A percentile compares a stretch with the other conserved stretches of the same genome.
These are phyloP conservation scores for Macrophomina pseudophaseolina DNA, from an alignment of 2,329 filamentous ascomycete genomes.

Conservation along the genomic window DNA sequence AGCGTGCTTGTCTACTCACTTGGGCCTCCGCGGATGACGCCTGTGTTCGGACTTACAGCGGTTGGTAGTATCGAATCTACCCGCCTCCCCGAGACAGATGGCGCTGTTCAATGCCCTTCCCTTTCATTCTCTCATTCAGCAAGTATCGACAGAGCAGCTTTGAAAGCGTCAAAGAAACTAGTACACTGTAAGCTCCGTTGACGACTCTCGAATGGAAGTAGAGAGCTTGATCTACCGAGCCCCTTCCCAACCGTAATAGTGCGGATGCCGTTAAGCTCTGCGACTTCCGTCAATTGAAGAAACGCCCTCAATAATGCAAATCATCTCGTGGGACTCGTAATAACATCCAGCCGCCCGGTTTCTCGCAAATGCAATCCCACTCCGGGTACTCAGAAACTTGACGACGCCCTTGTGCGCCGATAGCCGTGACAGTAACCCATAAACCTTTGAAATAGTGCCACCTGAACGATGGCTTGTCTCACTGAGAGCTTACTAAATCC, in stretches of 20 bases:
- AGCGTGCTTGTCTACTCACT: neutral
- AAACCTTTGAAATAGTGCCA: neutral
- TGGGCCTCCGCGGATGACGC: no score
- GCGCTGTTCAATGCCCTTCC: no score
- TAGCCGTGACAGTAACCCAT: neutral
- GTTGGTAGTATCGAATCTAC: no score
- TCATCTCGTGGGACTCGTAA: conserved; percentile 21
- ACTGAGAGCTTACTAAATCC: conserved; percentile 20
- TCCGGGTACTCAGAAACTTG: neutral
- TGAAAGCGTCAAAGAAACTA: no score
- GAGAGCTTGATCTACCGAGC: no score
- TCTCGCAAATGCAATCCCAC: conserved; percentile 8
- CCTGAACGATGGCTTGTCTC: neutral
- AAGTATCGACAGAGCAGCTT: no score
- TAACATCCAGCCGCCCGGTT: conserved; percentile 6
- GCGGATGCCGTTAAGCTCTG: neutral
- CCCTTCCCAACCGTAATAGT: no score
- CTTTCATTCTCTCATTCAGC: no score
- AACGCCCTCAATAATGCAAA: conserved; percentile 17
- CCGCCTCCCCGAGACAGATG: neutral
- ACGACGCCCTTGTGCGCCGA: neutral
- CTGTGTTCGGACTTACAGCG: no score
- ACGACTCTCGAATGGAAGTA: no score
- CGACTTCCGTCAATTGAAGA: neutral
- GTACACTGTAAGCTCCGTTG: no score